These are phyloP conservation scores for Podospora pseudopauciseta DNA, from an alignment of 495 filamentous ascomycete species.

Conservation along the genomic window DNA sequence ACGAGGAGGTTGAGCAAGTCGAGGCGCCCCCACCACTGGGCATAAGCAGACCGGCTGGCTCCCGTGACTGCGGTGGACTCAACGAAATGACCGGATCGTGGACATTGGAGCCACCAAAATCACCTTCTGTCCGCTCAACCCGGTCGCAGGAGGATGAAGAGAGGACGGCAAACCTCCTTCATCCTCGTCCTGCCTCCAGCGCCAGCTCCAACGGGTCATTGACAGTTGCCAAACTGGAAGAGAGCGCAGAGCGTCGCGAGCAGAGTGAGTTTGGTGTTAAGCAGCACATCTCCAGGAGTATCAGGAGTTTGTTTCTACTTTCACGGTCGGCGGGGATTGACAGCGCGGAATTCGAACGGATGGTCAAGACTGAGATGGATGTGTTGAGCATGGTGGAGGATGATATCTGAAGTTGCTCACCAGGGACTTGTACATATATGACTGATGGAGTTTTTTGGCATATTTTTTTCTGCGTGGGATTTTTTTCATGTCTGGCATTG, in stretches of 20 bases:
- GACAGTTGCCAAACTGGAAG: conserved; percentile 62
- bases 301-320: conserved; percentile 84
- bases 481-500: not conserved
- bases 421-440: not conserved
- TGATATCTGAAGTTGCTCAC: conserved; percentile 31
- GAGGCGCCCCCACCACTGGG: conserved; percentile 38
- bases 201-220: conserved; percentile 53
- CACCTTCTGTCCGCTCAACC: conserved; percentile 33
- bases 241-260: conserved; percentile 58
- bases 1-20: conserved; percentile 49
- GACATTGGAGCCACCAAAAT: conserved; percentile 39
- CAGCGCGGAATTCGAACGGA: conserved; percentile 73
- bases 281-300: conserved; percentile 81
- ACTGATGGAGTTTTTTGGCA: not conserved
- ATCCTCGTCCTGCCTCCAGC: conserved; percentile 51
- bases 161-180: conserved; percentile 28
- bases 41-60: conserved; percentile 24
- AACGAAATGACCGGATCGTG: conserved; percentile 30
- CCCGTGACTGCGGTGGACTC: conserved; percentile 18
- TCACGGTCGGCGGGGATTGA: conserved; percentile 78
- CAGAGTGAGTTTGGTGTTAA: conserved; percentile 76
- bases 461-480: not conserved
- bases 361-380: conserved; percentile 78
- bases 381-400: conserved; percentile 72
- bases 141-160: conserved; percentile 30